Evolutionary conservation across 148 eudicot species (phyloP), one percentile per base, ranked within the genome.

Genomic region (Nepenthes mirabilis): DNA sequence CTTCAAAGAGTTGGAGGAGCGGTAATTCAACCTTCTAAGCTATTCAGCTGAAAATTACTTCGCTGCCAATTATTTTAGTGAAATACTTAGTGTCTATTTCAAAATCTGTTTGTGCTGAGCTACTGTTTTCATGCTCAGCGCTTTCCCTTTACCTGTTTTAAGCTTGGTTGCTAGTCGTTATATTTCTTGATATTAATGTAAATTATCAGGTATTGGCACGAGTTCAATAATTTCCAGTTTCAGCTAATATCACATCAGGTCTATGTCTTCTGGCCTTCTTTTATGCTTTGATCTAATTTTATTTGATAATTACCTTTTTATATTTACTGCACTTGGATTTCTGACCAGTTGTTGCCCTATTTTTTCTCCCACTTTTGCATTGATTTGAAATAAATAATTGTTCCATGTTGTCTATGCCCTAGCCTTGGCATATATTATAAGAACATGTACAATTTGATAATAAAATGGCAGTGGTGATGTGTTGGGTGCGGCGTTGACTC

Each of bases 171-270:
- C n/a, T 52, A 2, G 32, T 32, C n/a, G 37, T 8, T 65, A 52
- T 57, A 23, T 52, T 57, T 45, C 13, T 62, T 40, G 48, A 33
- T 36, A 9, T 51, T 2, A 4, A 52, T 70, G n/a, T 71, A 43
- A 23, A 23, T 23, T 63, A 59, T 48, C 85, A 93, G 98, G 84
- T 93, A 93, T 65, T 93, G 96, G 96, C 85, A 82, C 14, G 96
- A 88, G 73, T 93, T 88, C 81, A 93, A 93, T 65, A 93, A 86
- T 65, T 93, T 86, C 65, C 98, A 88, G 85, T 93, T 86, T 82
- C 95, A 89, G 70, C 66, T 88, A 68, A 88, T 80, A 49, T 83
- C 98, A 43, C 91, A 93, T 86, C 98, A 93, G 98, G 98, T 93
- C 56, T 35, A 59, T 56, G 65, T 62, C 59, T 58, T 1, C 49